phyloP scores from a whole-genome alignment of 257 asterid species.

The Solanum corneliomulleri region DNA sequence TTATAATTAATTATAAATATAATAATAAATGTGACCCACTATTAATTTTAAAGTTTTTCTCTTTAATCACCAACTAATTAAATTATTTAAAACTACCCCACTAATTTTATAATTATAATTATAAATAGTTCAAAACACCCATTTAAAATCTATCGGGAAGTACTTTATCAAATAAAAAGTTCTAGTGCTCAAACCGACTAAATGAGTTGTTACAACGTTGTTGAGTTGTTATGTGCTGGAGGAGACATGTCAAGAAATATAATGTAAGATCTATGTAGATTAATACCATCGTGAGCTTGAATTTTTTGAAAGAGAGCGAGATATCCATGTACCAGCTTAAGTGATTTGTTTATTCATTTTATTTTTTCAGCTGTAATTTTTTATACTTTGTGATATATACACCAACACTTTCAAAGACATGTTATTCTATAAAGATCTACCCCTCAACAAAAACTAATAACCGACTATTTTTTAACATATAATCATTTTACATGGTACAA shows the following conservation, averaged over 20 bases:
- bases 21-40: too few relatives aligned
- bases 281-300: background rate
- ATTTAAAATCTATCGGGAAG: too few relatives aligned
- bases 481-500: accelerated
- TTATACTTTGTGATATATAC: background rate
- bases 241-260: too few relatives aligned
- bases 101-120: too few relatives aligned
- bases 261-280: too few relatives aligned
- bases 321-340: background rate
- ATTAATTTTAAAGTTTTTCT: too few relatives aligned
- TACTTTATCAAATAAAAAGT: too few relatives aligned
- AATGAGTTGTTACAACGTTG: background rate
- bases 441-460: background rate
- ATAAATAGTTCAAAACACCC: too few relatives aligned
- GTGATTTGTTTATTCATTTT: background rate
- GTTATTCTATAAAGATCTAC: background rate
- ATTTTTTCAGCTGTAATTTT: background rate
- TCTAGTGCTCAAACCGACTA: too few relatives aligned
- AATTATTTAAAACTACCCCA: too few relatives aligned
- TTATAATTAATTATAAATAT: too few relatives aligned
- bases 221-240: background rate
- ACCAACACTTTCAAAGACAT: background rate
- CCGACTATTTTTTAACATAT: background rate
- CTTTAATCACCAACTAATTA: too few relatives aligned
- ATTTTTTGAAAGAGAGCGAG: background rate